Evolutionary conservation across 495 filamentous ascomycete genomes (phyloP).

Genomic region (Aspergillus kassunensis): DNA sequence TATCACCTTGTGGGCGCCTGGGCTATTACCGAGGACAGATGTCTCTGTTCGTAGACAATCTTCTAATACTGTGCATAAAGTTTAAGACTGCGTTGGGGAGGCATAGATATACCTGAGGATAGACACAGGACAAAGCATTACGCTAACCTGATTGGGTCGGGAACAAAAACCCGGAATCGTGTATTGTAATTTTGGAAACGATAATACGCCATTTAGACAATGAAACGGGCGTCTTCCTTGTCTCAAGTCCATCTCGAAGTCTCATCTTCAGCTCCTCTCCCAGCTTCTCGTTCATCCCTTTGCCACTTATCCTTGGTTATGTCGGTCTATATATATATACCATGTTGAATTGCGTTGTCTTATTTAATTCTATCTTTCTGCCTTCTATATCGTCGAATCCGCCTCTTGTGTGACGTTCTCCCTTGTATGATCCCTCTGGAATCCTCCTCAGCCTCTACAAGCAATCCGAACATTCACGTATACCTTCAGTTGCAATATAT

Average conservation of each 20-base stretch:
- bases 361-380: not conserved
- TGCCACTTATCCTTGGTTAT: not conserved
- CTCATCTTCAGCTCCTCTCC: not conserved
- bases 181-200: not conserved
- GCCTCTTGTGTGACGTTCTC: constrained; percentile 19
- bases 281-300: not conserved
- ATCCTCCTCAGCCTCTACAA: constrained; percentile 2
- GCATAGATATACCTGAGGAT: no score
- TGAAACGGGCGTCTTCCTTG: not conserved
- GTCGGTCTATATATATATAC: not conserved
- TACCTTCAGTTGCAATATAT: constrained; percentile 2
- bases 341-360: constrained; percentile 12
- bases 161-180: not conserved
- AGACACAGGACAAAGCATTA: no score
- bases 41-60: no score
- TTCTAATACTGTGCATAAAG: no score
- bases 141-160: not conserved
- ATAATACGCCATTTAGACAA: not conserved
- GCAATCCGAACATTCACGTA: constrained; percentile 14
- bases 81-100: no score
- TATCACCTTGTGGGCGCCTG: no score
- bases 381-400: not conserved
- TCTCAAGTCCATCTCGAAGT: not conserved
- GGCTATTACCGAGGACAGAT: no score
- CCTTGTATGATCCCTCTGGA: constrained; percentile 13